Evolutionary conservation across 345 rosid species (phyloP), one percentile per base, ranked within the genome.

Genomic region (Pistacia atlantica): DNA sequence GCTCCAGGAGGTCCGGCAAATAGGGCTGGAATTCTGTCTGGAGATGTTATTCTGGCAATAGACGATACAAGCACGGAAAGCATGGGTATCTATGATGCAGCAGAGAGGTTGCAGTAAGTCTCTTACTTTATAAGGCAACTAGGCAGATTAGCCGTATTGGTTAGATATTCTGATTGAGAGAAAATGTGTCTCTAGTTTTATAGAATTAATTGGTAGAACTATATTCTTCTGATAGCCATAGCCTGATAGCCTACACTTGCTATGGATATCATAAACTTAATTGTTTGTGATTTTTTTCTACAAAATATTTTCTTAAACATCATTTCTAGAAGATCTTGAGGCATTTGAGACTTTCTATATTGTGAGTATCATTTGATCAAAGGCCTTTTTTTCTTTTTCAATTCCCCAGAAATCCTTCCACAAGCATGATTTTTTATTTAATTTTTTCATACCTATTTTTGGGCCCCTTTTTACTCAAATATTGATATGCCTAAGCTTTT

Each of bases 1-100:
- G 65, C 97, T 82, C 92, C 96, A 3, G 98, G 95, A 52, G 98
- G 99, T 81, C 99, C 99, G 56, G 99, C 99, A 60, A 69, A 83
- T 66, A 91, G 86, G 67, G 96, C 98, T 65, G 99, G 98, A 75
- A 75, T 95, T 72, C 78, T 79, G 67, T 81, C 98, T 1, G 98
- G 98, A 16, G 99, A 95, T 84, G 67, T 95, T 76, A 88, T 95
- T 78, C 81, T 90, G 71, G 89, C 87, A 11, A 93, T 93, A 73
- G 89, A 89, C 85, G 77, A 89, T 57, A 78, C 83, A 67, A 87
- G 86, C 54, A 90, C 99, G 9, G 90, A 90, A 72, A 82, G 77
- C 80, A 85, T 95, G 84, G 88, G 89, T 59, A 93, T 95, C 72
- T 95, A 95, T 71, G 99, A 95, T 80, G 98, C 97, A 78, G 99